A percentile compares a stretch with the other conserved stretches of the same genome.
Evolutionary conservation across 139 green algal species (phyloP).

Genomic region (Tetraselmis striata): DNA sequence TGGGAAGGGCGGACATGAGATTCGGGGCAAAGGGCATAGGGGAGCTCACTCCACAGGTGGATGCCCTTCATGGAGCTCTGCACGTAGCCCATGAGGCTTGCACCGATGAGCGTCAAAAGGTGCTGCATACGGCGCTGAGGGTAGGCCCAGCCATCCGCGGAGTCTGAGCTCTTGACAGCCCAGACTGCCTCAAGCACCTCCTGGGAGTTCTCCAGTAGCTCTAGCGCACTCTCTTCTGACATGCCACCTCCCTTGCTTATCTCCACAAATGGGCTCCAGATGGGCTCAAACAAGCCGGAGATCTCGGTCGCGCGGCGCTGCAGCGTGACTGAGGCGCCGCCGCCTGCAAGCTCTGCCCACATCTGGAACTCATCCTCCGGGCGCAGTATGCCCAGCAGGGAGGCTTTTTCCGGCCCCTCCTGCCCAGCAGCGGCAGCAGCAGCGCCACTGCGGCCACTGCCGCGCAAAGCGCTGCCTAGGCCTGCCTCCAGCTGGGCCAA

Average conservation of each 20-base stretch:
- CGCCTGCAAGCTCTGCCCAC: constrained; percentile 45
- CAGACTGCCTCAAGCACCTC: constrained; percentile 3
- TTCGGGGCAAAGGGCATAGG: too few relatives aligned
- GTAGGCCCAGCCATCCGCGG: constrained; percentile 11
- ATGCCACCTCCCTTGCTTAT: constrained; percentile 10
- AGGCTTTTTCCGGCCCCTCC: constrained; percentile 27
- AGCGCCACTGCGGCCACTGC: constrained; percentile 4
- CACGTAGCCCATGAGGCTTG: not conserved
- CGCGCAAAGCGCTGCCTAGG: constrained; percentile 36
- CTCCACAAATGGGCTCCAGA: not conserved
- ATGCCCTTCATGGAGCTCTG: not conserved
- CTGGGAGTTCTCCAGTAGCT: constrained; percentile 4
- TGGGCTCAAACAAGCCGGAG: not conserved
- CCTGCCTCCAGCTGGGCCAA: constrained; percentile 50
- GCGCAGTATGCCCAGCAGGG: constrained; percentile 37
- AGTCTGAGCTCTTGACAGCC: not conserved
- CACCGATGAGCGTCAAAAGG: constrained; percentile 15
- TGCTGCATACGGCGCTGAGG: constrained; percentile 22
- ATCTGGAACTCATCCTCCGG: constrained; percentile 51
- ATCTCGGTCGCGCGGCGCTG: constrained; percentile 22
- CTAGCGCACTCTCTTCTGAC: constrained; percentile 3
- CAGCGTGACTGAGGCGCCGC: not conserved
- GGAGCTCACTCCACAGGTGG: constrained; percentile 16
- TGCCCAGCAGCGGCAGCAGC: not conserved
- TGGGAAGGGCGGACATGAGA: too few relatives aligned